Conservation (phyloP, 2,329 filamentous ascomycete genomes). For the Talaromyces sp. region DNA sequence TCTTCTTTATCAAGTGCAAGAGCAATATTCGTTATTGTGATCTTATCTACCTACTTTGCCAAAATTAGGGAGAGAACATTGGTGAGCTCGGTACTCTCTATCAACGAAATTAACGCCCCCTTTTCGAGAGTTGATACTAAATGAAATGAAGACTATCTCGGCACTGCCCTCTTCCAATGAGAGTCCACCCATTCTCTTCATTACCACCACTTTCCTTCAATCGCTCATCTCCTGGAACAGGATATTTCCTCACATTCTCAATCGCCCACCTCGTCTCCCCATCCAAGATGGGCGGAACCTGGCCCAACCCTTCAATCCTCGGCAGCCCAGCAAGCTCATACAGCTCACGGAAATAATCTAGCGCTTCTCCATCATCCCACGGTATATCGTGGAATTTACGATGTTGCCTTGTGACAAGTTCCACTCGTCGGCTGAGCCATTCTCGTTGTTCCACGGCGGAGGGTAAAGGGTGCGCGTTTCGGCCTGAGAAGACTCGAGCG, state of each 20-base stretch:
- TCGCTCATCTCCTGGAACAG: slow-evolving; percentile 15
- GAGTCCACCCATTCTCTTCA: slow-evolving; percentile 9
- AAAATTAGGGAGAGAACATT: no score
- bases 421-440: slow-evolving; percentile 53
- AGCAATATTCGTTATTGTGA: no score
- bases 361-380: slow-evolving; percentile 23
- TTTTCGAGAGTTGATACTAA: not conserved
- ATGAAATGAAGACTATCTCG: slow-evolving; percentile 22
- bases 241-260: slow-evolving; percentile 22
- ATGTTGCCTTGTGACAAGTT: slow-evolving; percentile 18
- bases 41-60: no score
- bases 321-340: slow-evolving; percentile 22
- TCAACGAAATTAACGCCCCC: no score
- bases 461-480: slow-evolving; percentile 45
- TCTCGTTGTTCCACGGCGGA: slow-evolving; percentile 43
- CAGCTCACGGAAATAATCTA: slow-evolving; percentile 20
- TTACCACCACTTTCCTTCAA: not conserved
- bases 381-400: slow-evolving; percentile 22
- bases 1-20: no score
- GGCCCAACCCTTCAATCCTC: slow-evolving; percentile 21
- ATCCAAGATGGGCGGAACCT: slow-evolving; percentile 21
- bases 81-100: no score
- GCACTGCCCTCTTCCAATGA: slow-evolving; percentile 8
- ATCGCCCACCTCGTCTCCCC: slow-evolving; percentile 25
- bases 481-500: slow-evolving; percentile 54